Evolutionary conservation across 2,329 filamentous ascomycete genomes (phyloP), one percentile per base, ranked within the genome.

Genomic region (Botryosphaeria dothidea): DNA sequence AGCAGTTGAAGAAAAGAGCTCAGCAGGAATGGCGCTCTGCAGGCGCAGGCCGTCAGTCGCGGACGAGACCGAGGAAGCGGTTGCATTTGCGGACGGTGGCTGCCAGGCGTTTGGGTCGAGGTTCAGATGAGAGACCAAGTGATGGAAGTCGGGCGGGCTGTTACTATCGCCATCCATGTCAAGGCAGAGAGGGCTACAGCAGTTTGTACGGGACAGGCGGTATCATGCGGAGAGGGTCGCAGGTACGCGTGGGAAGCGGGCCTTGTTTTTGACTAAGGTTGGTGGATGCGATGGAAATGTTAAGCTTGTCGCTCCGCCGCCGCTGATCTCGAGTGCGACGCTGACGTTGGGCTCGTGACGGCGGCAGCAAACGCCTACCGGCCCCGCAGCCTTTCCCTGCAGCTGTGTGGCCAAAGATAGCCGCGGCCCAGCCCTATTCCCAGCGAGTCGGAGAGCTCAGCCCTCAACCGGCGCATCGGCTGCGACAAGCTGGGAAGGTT

Each of bases 61-160:
- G 17, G 49, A 27, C 51, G 49, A 54, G 36, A 23, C 36, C 25
- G 36, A 34, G 25, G 48, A 31, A 13, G 38, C 19, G 38, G 34
- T 11, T 15, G 23, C 49, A 54, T 64, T 25, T 29, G 61, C 41
- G 49, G 43, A 36, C 43, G 61, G 23, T 43, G 46, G 13, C 60
- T 62, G 60, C 34, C 48, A 52, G 49, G 4, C 17, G 21, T 6
- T 19, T n/a, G 62, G 45, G 51, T 64, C 62, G 29, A 56, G 38
- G 56, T 57, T 67, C 63, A 67, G 62, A 31, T 46, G 63, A 5
- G 58, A 64, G 25, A 56, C 34, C 38, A 66, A 60, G 36, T 67
- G 62, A 48, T 65, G 56, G 36, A 65, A 52, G 38, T 58, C 29
- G 27, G 52, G 51, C 23, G 51, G 54, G 38, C 27, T 19, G 29